These are phyloP conservation scores for Chamaecrista fasciculata DNA, from an alignment of 306 rosid genomes.

Conservation along the genomic window DNA sequence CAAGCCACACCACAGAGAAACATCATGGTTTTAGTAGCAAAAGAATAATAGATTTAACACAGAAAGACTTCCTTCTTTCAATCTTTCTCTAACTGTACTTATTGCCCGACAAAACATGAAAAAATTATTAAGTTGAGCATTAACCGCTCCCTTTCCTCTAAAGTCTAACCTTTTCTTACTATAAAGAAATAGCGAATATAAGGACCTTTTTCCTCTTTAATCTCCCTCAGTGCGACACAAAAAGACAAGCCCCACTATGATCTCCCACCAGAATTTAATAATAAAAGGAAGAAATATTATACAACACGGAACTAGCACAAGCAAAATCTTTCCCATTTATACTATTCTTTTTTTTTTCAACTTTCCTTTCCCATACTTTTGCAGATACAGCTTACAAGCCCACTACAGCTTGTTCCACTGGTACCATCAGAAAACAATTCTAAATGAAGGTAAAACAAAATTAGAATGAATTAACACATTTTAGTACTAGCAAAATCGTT, in stretches of 20 bases:
- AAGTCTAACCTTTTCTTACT: conserved; percentile 15
- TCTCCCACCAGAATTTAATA: conserved; percentile 26
- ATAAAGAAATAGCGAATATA: conserved; percentile 33
- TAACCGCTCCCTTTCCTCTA: conserved; percentile 11
- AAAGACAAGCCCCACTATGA: conserved; percentile 42
- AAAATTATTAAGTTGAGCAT: conserved; percentile 23
- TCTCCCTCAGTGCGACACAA: conserved; percentile 47
- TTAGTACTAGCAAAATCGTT: neutral
- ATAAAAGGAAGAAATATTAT: conserved; percentile 42
- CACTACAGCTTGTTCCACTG: conserved; percentile 49
- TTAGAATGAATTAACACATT: neutral
- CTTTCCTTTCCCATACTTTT: conserved; percentile 37
- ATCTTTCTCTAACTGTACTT: conserved; percentile 22
- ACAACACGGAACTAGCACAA: conserved; percentile 57
- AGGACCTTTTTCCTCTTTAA: conserved; percentile 41
- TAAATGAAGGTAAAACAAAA: conserved; percentile 18
- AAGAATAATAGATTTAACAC: conserved; percentile 35
- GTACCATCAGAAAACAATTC: conserved; percentile 21
- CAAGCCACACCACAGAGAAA: conserved; percentile 18
- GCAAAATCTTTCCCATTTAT: conserved; percentile 35
- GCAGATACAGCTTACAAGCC: conserved; percentile 63
- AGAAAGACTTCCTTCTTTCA: conserved; percentile 12
- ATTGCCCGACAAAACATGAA: conserved; percentile 35
- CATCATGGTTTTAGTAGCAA: conserved; percentile 31
- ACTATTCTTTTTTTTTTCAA: conserved; percentile 9